Base-by-base conservation (phyloP, 2,329 filamentous ascomycete species). In the Cordyceps javanica region DNA sequence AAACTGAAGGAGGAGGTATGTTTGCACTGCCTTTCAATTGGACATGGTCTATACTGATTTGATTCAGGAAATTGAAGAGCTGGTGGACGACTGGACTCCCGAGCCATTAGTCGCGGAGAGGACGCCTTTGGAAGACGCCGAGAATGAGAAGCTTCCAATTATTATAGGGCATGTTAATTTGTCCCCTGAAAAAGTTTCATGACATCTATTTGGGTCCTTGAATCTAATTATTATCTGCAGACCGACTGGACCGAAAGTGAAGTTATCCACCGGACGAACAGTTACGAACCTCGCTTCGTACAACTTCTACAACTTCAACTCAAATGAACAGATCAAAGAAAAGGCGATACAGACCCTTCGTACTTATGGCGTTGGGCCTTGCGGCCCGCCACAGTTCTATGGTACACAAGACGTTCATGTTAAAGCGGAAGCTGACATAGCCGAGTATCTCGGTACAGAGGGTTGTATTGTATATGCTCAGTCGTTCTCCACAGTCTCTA, bases 341-440 rank as follows among this genome's bases (percentile, higher is more conserved):
- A 95, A 96, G 72, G 94, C 93, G 1, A 91, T 99, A 61, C 88
- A 93, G 71, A 95, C 92, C 0, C 82, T 99, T 39, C 89, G 93
- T 60, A 96, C 90, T 21, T 99, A 99, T 67, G 94, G 94, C 58
- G 95, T 99, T 41, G 95, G 94, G 9, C 93, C 94, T 58, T 99
- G 94, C 70, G 94, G 94, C 21, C 94, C 94, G 19, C 94, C 94
- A 6, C 92, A 96, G 62, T 99, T 99, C 76, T 99, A 99, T 75
- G 94, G 92, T 63, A 99, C 91, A 32, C 93, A 97, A 72, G 94
- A 99, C 73, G 92, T 97, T 46, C 94, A 99, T 73, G 93, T 97
- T 84, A 94, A 95, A 77, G 91, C 91, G 16, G 94, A 99, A 75
- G 85, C 90, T 58, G 93, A 97, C 70, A 92, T 99, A 68, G 91